Base-by-base conservation (phyloP, 495 filamentous ascomycete genomes). In the Lasiosphaeria hispida region DNA sequence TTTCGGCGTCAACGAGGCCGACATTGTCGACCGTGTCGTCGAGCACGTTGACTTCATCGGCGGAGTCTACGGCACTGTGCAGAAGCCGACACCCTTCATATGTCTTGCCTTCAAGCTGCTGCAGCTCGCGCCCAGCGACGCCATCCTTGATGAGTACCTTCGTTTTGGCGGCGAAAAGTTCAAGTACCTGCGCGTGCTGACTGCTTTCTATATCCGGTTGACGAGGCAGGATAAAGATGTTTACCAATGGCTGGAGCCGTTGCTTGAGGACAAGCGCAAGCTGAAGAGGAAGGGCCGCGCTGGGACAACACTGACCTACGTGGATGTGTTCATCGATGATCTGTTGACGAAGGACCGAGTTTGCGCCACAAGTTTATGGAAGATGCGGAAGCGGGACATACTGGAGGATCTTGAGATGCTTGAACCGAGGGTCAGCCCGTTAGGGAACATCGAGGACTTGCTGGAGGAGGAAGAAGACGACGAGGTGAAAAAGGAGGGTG, bases 321-420 rank as follows among this genome's bases (percentile, higher is more conserved):
- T 99, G 78, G 94, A 99, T 74, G 86, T 90, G 68, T 97, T 99
- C 66, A 81, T 97, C 49, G 94, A 97, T 73, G 90, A 95, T 59
- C 74, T 99, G 54, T 75, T 99, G 54, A 90, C 85, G 0, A 95
- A 96, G 74, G 89, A 95, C 54, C 81, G 94, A 59, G 85, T 96
- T 1, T 97, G 92, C 62, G 92, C 86, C 44, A 97, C 96, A 9
- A 95, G 87, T 67, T 67, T 99, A 55, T 95, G 91, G 86, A 95
- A 96, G 78, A 79, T 99, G 75, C 88, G 92, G 9, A 85, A 83
- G 54, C 78, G 94, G 64, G 82, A 86, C 57, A 79, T 90, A 53
- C 67, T 99, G 69, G 95, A 99, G 79, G 94, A 99, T 74, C 69
- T 92, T 66, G 94, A 94, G 48, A 61, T 92, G 63, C 65, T 99